Conservation (phyloP, 768 basidiomycete genomes). For the Astraeus odoratus region DNA sequence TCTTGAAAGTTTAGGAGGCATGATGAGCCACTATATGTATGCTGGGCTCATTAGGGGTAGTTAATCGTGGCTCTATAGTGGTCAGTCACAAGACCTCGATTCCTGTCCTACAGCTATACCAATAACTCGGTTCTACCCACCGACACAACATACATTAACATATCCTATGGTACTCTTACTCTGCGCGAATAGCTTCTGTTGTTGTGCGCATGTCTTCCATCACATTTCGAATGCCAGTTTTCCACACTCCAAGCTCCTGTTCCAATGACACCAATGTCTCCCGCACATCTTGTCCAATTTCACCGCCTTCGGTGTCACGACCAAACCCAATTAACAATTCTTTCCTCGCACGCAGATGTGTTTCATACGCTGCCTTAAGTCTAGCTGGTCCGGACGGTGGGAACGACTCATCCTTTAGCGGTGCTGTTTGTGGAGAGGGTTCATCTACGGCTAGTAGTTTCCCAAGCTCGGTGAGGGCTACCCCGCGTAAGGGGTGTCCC, state of each 20-base stretch:
- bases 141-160: no score
- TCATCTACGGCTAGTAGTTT: conserved; percentile 80
- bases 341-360: conserved; percentile 50
- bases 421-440: conserved; percentile 35
- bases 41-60: no score
- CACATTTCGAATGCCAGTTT: conserved; percentile 50
- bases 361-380: conserved; percentile 57
- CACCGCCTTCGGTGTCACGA: conserved; percentile 56
- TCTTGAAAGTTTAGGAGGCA: no score
- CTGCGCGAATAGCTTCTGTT: not conserved
- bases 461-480: conserved; percentile 73
- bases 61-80: no score
- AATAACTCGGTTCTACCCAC: no score
- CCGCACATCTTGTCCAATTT: conserved; percentile 58
- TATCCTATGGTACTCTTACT: no score
- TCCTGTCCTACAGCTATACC: no score
- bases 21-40: no score
- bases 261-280: conserved; percentile 55
- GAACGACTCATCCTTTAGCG: conserved; percentile 28
- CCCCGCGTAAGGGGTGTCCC: conserved; percentile 73
- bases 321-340: conserved; percentile 74
- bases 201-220: conserved; percentile 32
- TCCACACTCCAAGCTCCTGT: conserved; percentile 70
- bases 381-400: conserved; percentile 64
- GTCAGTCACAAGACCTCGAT: no score